phyloP scores from a whole-genome alignment of 805 yeast genomes.

The Tetrapisispora pingtungensis region DNA sequence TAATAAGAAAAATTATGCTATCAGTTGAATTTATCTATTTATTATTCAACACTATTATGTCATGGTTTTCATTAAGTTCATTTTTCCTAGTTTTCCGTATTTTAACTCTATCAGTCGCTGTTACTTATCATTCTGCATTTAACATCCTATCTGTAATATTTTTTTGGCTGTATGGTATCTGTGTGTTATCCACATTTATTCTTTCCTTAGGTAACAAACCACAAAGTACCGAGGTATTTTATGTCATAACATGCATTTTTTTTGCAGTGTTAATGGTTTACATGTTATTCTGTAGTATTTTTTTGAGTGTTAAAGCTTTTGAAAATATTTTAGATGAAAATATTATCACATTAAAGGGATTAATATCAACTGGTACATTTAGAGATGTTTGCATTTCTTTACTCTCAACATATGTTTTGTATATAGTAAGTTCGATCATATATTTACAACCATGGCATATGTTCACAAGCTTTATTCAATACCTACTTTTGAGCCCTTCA shows the following conservation, averaged over 20 bases:
- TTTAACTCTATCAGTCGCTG: slow-evolving; percentile 66
- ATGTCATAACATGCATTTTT: slow-evolving; percentile 60
- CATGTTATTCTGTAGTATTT: slow-evolving; percentile 79
- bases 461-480: slow-evolving; percentile 80
- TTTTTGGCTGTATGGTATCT: slow-evolving; percentile 75
- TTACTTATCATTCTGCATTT: slow-evolving; percentile 50
- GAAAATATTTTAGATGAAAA: slow-evolving; percentile 34
- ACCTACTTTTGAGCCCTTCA: slow-evolving; percentile 74
- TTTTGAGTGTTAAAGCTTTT: slow-evolving; percentile 66
- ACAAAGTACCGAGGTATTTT: slow-evolving; percentile 73
- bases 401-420: slow-evolving; percentile 72
- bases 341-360: slow-evolving; percentile 31
- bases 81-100: slow-evolving; percentile 86
- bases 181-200: slow-evolving; percentile 76
- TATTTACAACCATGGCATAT: slow-evolving; percentile 90
- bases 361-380: slow-evolving; percentile 61
- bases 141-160: slow-evolving; percentile 66
- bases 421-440: slow-evolving; percentile 65
- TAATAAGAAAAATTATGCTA: slow-evolving; percentile 55
- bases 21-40: slow-evolving; percentile 77
- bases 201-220: slow-evolving; percentile 92
- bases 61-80: slow-evolving; percentile 89
- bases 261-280: slow-evolving; percentile 86
- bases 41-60: slow-evolving; percentile 58
- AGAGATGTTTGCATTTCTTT: slow-evolving; percentile 83